Evolutionary conservation across 2,329 filamentous ascomycete species (phyloP), one percentile per base, ranked within the genome.

Genomic region (Alternaria postmessia): DNA sequence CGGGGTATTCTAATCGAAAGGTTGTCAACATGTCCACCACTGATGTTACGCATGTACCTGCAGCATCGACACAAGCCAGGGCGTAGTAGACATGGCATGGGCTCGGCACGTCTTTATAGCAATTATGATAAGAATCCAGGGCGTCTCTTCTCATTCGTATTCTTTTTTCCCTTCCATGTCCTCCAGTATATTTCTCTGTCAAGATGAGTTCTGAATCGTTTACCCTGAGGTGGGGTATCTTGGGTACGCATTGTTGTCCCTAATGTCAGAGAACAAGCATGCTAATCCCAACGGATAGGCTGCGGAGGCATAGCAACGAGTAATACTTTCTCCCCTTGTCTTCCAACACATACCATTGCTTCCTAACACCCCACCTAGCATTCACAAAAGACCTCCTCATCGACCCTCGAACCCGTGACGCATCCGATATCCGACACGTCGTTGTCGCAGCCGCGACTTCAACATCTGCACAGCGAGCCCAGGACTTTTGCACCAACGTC

Each of bases 381-480:
- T 0, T 93, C 93, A 86, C 89, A 71, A 89, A 89, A 79, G 93
- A 96, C 74, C 86, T 97, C 51, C 88, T 94, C 66, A 85, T 87
- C 62, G 88, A 94, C 78, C 90, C 93, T 12, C 82, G 85, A 39
- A 83, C 84, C 46, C 91, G 93, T 67, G 86, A 85, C 51, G 90
- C 91, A 53, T 81, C 82, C 59, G 91, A 96, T 69, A 84, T 96
- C 64, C 85, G 86, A 57, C 93, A 97, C 80, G 87, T 88, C 69
- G 86, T 96, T 49, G 87, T 89, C n/a, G 93, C 92, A 22, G 93
- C 91, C 4, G 91, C 92, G 20, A 94, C 92, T 0, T 95, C 92
- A 4, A 88, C 86, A 39, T 92, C 91, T 42, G 83, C 85, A 63
- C 83, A 86, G 39, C 87, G 89, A 53, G 93, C 93, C 1, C 83